Conservation (phyloP, 257 asterid species). For the Solanum habrochaites region DNA sequence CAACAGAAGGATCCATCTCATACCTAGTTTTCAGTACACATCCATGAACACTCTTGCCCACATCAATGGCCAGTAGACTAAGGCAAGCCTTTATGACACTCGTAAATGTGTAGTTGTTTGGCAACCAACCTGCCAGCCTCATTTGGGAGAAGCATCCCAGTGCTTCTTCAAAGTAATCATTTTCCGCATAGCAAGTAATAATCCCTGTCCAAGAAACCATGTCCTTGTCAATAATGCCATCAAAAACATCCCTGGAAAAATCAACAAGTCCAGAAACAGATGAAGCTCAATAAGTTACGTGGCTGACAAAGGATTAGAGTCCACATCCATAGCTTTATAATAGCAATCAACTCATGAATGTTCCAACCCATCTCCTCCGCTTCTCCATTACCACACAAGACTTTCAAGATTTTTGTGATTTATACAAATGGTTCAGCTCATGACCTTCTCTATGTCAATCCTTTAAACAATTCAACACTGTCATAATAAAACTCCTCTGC, state of each 20-base stretch:
- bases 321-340: constrained; percentile 22
- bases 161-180: constrained; percentile 51
- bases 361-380: constrained; percentile 9
- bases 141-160: constrained; percentile 38
- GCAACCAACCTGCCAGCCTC: constrained; percentile 53
- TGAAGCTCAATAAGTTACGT: constrained; percentile 71
- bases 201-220: constrained; percentile 90
- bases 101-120: constrained; percentile 77
- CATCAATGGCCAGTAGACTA: constrained; percentile 38
- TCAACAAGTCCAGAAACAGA: constrained; percentile 48
- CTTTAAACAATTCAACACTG: constrained; percentile 15
- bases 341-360: constrained; percentile 20
- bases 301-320: constrained; percentile 46
- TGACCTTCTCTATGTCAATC: constrained; percentile 35
- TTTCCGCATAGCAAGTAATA: constrained; percentile 73
- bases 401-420: constrained; percentile 28
- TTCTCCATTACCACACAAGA: constrained; percentile 27
- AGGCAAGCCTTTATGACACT: constrained; percentile 77
- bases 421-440: constrained; percentile 30
- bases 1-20: constrained; percentile 69
- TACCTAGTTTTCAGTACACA: constrained; percentile 57
- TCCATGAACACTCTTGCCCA: constrained; percentile 67
- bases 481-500: constrained; percentile 1
- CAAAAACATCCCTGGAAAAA: constrained; percentile 48
- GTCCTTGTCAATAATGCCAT: constrained; percentile 46